These are phyloP conservation scores for Clarireedia sp. DNA, from an alignment of 2,329 filamentous ascomycete species.

Conservation along the genomic window DNA sequence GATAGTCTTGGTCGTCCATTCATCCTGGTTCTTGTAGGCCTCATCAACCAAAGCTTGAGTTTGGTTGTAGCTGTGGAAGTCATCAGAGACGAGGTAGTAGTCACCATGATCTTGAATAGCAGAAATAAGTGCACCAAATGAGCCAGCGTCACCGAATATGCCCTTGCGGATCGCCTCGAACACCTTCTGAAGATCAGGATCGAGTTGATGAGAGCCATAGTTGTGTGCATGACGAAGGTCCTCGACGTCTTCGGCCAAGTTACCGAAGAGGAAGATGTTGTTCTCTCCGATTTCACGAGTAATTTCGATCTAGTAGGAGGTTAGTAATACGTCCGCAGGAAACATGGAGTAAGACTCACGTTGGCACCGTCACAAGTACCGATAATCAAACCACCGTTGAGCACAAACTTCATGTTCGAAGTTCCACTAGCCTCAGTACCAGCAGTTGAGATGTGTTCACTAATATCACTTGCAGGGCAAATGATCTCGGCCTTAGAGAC, in stretches of 20 bases:
- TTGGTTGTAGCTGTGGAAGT: slow-evolving; percentile 90
- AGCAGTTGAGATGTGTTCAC: slow-evolving; percentile 96
- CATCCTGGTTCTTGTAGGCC: slow-evolving; percentile 83
- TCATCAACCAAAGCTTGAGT: slow-evolving; percentile 88
- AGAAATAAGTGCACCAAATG: slow-evolving; percentile 76
- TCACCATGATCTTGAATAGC: slow-evolving; percentile 89
- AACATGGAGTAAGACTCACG: slow-evolving; percentile 44
- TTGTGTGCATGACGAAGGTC: slow-evolving; percentile 86
- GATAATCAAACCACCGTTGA: slow-evolving; percentile 95
- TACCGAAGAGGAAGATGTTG: slow-evolving; percentile 98
- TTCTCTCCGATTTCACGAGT: slow-evolving; percentile 93
- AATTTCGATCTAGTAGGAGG: slow-evolving; percentile 68
- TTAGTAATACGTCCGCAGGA: too few relatives aligned
- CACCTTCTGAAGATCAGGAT: slow-evolving; percentile 69
- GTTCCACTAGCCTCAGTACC: slow-evolving; percentile 87
- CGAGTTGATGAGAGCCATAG: slow-evolving; percentile 72
- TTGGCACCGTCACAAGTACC: slow-evolving; percentile 97
- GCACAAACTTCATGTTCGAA: slow-evolving; percentile 99
- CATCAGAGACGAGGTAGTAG: slow-evolving; percentile 95
- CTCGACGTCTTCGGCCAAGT: slow-evolving; percentile 91
- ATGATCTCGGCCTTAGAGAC: slow-evolving; percentile 99
- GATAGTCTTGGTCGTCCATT: slow-evolving; percentile 88
- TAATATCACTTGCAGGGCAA: slow-evolving; percentile 86
- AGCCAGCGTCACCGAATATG: slow-evolving; percentile 69
- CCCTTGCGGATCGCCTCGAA: slow-evolving; percentile 75